Evolutionary conservation across 148 eudicot genomes (phyloP), one percentile per base, ranked within the genome.

Genomic region (Rhododendron molle): DNA sequence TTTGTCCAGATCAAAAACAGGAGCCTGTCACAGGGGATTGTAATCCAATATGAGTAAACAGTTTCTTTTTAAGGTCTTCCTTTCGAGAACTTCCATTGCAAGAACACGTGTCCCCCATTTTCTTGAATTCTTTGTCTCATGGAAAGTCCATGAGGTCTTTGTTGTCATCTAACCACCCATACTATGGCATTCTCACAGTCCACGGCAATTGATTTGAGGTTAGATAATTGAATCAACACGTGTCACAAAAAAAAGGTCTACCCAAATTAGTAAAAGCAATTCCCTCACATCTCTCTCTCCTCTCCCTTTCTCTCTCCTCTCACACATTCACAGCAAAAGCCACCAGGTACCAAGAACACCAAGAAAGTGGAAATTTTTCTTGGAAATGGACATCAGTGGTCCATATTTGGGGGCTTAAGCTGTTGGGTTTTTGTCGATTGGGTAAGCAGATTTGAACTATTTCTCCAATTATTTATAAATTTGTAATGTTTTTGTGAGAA

Each of bases 201-300:
- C 77, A 44, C 20, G 65, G 80, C 87, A 86, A 89, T 89, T 89
- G 89, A 91, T 86, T 86, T 89, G 89, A 83, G 82, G 86, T 81
- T 78, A 81, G 87, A 89, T 87, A 90, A 89, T 86, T 87, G 91
- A 87, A 62, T 54, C 90, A 78, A 86, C 89, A 91, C 92, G 92
- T 91, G 92, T 89, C 92, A 73, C 79, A 38, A 28, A 44, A 43
- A 43, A 28, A 80, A 2, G 78, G 23, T 15, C 71, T 30, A 52
- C 46, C 46, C 85, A 82, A 56, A 81, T 40, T 38, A 54, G 73
- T 83, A 86, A 79, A 88, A 89, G 36, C 86, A 65, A 5, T 80
- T 46, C 72, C 30, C 86, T 20, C 56, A 54, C 23, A 56, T 77
- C 83, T 85, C 40, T 30, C 81, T 82, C 88, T 86, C 84, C 56